Conservation (phyloP, 1,139 yeast genomes). For the Candida smagusa region DNA sequence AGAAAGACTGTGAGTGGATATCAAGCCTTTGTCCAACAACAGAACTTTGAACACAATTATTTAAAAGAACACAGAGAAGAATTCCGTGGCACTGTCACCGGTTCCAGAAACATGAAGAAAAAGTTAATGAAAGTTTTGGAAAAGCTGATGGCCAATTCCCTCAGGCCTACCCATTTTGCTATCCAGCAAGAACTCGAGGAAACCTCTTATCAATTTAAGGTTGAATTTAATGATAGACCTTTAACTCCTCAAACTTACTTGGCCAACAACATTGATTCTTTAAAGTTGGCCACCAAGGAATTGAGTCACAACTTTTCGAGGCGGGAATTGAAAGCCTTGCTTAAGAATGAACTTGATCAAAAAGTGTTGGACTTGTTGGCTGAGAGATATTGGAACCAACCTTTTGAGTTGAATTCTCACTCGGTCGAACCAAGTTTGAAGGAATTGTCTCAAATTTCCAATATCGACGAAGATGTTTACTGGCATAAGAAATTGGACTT, state of each 20-base stretch:
- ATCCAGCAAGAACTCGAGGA: conserved; percentile 93
- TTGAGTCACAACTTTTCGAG: conserved; percentile 81
- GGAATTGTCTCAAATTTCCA: conserved; percentile 46
- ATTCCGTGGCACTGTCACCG: conserved; percentile 65
- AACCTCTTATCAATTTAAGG: conserved; percentile 88
- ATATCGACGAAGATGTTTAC: conserved; percentile 65
- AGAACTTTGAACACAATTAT: conserved; percentile 58
- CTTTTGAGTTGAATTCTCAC: conserved; percentile 26
- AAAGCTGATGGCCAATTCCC: conserved; percentile 82
- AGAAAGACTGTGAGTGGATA: conserved; percentile 37
- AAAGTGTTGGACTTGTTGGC: conserved; percentile 82
- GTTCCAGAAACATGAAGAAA: conserved; percentile 72
- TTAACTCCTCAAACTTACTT: conserved; percentile 91
- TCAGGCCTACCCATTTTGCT: conserved; percentile 82
- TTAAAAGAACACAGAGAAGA: conserved; percentile 59
- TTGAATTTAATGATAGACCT: conserved; percentile 91
- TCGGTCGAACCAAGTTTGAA: conserved; percentile 46
- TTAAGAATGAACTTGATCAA: conserved; percentile 86
- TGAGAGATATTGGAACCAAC: conserved; percentile 87
- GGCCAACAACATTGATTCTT: conserved; percentile 84
- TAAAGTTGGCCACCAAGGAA: conserved; percentile 85
- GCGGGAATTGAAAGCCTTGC: conserved; percentile 71
- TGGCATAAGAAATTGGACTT: conserved; percentile 90
- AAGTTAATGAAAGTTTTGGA: conserved; percentile 86
- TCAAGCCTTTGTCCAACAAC: conserved; percentile 58